Evolutionary conservation across 176 grass and related monocot species (phyloP), one percentile per base, ranked within the genome.

Genomic region (Avena eriantha): DNA sequence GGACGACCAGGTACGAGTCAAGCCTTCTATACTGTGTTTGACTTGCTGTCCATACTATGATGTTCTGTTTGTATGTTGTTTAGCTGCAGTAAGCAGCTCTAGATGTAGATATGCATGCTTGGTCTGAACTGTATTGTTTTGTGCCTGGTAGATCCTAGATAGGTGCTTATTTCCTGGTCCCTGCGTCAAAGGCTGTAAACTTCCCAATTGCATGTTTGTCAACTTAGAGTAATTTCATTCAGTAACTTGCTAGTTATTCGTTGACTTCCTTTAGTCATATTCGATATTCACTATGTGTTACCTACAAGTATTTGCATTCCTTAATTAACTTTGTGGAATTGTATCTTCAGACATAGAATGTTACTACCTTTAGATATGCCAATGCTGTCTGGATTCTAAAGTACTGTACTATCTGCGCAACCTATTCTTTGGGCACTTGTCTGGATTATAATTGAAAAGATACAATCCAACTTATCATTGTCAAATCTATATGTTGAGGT

Each of bases 1-100:
- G 90, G 94, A 93, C 10, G 94, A 97, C 77, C 94, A 97, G 91
- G 94, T 97, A 97, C 53, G 11, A n/a, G 6, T 22, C 16, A 4
- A 73, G 23, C 3, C 26, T 8, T 7, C 2, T 68, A 47, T 67
- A 7, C 16, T 81, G 10, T 68, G 3, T 21, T 65, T 48, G n/a
- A 16, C 5, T 2, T 49, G 5, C 12, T 73, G 19, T 47, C 4
- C 21, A 50, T 7, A 8, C 23, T 16, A 15, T 34, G 4, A 17
- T 21, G 17, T 51, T 9, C n/a, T 35, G 18, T 68, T 34, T 68
- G 16, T 50, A 14, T 0, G 1, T 9, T 9, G 22, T 14, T 48
- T 67, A 51, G 24, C 18, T 21, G 0, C 19, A 0, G 18, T 61
- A 1, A 3, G 6, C 4, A 8, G 46, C 26, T 51, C 0, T 53